Evolutionary conservation across 2,329 filamentous ascomycete species (phyloP), one percentile per base, ranked within the genome.

Genomic region (Huntiella omanensis): DNA sequence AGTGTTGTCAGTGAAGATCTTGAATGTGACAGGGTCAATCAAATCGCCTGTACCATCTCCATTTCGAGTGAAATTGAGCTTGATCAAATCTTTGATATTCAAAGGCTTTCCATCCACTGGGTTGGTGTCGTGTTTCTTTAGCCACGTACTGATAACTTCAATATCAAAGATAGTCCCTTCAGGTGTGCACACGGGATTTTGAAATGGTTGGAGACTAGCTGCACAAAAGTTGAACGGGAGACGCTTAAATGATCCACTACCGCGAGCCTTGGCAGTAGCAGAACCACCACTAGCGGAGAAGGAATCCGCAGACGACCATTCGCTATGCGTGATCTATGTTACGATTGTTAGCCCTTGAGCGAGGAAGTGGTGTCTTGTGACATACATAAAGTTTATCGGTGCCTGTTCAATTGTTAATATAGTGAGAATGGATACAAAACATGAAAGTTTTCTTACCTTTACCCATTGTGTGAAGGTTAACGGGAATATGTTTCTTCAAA

Each of bases 161-260:
- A 95, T 74, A 57, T 98, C 92, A 62, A 96, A 98, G 50, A 93
- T 88, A 10, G 80, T 91, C 45, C 91, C 91, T 37, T 81, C 70
- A 3, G 73, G 58, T 1, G 88, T 96, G 67, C 91, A 98, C 33
- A 98, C 91, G 4, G 91, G 87, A 57, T 94, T 83, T 57, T 80
- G 76, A 67, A 95, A 98, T 5, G 92, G 92, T 59, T 96, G 91
- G 33, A 98, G 78, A 50, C 84, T 93, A 35, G 93, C 79, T 51
- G 91, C 85, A 73, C 91, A 98, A 65, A 91, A 96, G 69, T 95
- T 96, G 73, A 92, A 98, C 28, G 92, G 91, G 1, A 98, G 73
- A 40, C 85, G 81, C 57, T 81, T 84, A 67, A 96, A 96, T 34
- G 73, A 72, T 40, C 54, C 54, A 52, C 75, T 73, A 16, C 63